Evolutionary conservation across 2,329 filamentous ascomycete species (phyloP), one percentile per base, ranked within the genome.

Genomic region (Penicillium occitanis): DNA sequence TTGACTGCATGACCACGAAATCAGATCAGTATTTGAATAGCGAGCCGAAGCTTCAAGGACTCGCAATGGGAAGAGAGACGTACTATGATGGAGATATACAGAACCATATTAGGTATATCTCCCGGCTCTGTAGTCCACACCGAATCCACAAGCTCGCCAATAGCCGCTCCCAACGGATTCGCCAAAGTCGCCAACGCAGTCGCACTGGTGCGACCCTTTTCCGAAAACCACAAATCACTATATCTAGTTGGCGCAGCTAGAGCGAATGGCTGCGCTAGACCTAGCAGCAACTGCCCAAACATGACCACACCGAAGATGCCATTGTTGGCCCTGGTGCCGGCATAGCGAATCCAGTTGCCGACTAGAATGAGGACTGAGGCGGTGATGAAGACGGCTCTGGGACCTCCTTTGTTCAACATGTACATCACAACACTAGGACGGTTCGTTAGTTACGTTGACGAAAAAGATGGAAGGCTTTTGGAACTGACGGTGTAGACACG

Each of bases 221-320:
- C 89, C 1, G 92, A 93, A 79, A 98, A 98, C 95, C 95, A 98
- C 67, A 97, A 82, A 75, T 97, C 93, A 64, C 91, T 95, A 79
- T 96, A 99, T 68, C 92, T 85, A 0, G 95, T 94, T 0, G 95
- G 94, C 0, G 94, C 92, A 6, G 90, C 88, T 10, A 98, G 86
- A 13, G 96, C 92, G 76, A 98, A 98, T 0, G 95, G 93, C 75
- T 99, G 95, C 0, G 92, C 89, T 46, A 97, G 84, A 0, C 94
- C 95, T 62, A 91, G 92, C 67, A 99, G 77, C 75, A 98, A 90
- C 80, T 98, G 94, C 4, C 94, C 94, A 71, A 96, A 89, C 90
- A 98, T 92, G 68, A 92, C 89, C 53, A 91, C 84, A 50, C 88
- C 88, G 73, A 91, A 96, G 70, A 83, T 84, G 60, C 90, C 91